A percentile compares a stretch with the other conserved stretches of the same genome.
phyloP scores from a whole-genome alignment of 2,329 filamentous ascomycete genomes.

The Daldinia sp. region DNA sequence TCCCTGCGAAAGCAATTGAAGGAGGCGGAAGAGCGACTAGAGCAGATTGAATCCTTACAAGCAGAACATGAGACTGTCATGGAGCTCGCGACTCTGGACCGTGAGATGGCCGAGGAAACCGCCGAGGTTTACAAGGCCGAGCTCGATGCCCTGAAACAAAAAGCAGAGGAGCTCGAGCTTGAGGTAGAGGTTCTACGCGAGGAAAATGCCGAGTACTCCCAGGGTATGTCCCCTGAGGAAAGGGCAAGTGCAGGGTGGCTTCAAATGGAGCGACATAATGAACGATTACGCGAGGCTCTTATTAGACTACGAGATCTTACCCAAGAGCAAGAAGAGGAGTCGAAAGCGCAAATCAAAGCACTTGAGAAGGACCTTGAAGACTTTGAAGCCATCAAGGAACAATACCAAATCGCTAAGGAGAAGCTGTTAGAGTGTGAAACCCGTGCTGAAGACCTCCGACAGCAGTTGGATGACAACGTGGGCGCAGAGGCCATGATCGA shows the following conservation, averaged over 20 bases:
- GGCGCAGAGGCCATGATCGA: slow-evolving; percentile 95
- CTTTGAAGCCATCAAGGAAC: slow-evolving; percentile 69
- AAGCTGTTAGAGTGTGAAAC: slow-evolving; percentile 77
- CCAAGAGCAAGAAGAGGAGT: slow-evolving; percentile 82
- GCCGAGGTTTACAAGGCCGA: slow-evolving; percentile 84
- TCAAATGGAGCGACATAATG: slow-evolving; percentile 90
- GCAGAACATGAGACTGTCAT: slow-evolving; percentile 85
- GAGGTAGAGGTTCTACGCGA: slow-evolving; percentile 87
- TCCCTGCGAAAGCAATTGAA: slow-evolving; percentile 81
- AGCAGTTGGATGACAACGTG: slow-evolving; percentile 88
- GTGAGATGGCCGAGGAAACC: slow-evolving; percentile 95
- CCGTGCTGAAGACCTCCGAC: slow-evolving; percentile 83
- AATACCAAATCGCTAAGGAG: slow-evolving; percentile 75
- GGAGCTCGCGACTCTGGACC: slow-evolving; percentile 87
- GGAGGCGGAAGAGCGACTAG: slow-evolving; percentile 74
- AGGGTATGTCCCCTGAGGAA: slow-evolving; percentile 89
- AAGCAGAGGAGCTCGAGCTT: slow-evolving; percentile 83
- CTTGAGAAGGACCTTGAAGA: slow-evolving; percentile 79
- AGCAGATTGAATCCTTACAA: slow-evolving; percentile 75
- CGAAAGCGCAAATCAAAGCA: slow-evolving; percentile 76
- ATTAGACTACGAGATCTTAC: slow-evolving; percentile 86
- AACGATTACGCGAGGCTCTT: slow-evolving; percentile 84
- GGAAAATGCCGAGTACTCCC: slow-evolving; percentile 84
- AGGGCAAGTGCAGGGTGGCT: slow-evolving; percentile 86
- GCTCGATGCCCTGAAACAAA: slow-evolving; percentile 77